Base-by-base conservation (phyloP, 306 rosid species). In the Quercus glauca region DNA sequence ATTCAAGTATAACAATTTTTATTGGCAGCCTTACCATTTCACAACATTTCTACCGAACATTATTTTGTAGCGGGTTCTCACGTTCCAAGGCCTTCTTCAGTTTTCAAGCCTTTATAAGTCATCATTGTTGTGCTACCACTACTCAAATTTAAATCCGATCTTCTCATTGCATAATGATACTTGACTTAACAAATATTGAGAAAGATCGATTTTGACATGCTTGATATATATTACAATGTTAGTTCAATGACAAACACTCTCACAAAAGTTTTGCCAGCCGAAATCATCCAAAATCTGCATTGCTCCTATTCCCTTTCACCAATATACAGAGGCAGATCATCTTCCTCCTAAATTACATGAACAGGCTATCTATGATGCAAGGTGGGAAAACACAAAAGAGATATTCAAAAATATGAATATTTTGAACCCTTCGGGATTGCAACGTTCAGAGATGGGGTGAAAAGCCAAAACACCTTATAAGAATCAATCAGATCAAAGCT, bases 401-500 rank as follows among this genome's bases (percentile, higher is more conserved):
- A 26, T 14, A 6, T 26, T 10, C 3, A 15, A 28, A 33, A 65
- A 33, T 2, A 9, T 31, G 4, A 65, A 65, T 0, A 33, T 6
- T 45, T 17, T 21, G n/a, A 21, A 71, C 21, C 21, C 53, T 49
- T 26, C 4, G 2, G 69, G 57, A 20, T 20, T 45, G 41, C 31
- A 56, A 14, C 1, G 12, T 23, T 4, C 60, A 79, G 31, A 80
- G 65, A 80, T 37, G 11, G 45, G 20, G 67, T 26, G 67, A 14
- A 4, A 55, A 72, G 31, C 33, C 72, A 73, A 58, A 63, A 29
- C 12, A 7, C 20, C 70, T 64, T 1, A 15, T 8, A 35, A 49
- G 17, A 68, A 78, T 28, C 58, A 65, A 14, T 21, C 25, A 13
- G 53, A 58, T 73, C 71, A 53, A 26, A 67, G 80, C 86, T 87